Evolutionary conservation across 768 basidiomycete genomes (phyloP).

Genomic region (Tulasnella sp.): DNA sequence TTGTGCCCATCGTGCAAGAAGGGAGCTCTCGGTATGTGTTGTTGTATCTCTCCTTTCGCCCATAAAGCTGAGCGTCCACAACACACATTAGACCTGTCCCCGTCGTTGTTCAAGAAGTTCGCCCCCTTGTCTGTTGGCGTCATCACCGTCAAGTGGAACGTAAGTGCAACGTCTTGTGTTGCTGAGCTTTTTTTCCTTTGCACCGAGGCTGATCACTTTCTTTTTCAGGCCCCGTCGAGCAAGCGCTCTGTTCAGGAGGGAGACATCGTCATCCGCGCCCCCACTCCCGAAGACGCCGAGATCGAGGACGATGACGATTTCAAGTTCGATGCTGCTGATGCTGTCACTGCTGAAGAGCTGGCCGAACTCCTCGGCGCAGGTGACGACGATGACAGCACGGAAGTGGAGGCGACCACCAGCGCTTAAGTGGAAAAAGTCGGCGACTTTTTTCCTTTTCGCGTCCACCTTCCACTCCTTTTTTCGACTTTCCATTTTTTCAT

Average conservation of each 20-base stretch:
- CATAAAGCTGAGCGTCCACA: neutral
- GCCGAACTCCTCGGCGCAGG: neutral
- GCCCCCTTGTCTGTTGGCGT: neutral
- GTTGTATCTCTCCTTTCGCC: neutral
- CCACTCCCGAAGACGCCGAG: slow-evolving; percentile 2
- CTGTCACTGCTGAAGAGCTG: slow-evolving; percentile 3
- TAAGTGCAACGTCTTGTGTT: no score
- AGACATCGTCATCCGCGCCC: neutral
- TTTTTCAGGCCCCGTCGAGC: neutral
- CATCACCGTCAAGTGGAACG: slow-evolving; percentile 18
- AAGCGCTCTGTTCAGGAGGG: slow-evolving; percentile 2
- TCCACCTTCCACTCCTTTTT: neutral
- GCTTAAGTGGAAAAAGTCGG: neutral
- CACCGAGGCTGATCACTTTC: neutral
- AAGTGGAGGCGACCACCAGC: neutral
- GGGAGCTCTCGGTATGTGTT: slow-evolving; percentile 14
- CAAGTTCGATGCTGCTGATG: neutral
- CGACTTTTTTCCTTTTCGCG: neutral
- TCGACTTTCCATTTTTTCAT: neutral
- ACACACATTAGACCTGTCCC: slow-evolving; percentile 14
- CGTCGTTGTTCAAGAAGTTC: slow-evolving; percentile 5
- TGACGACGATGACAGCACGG: neutral
- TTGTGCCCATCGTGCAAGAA: slow-evolving; percentile 34
- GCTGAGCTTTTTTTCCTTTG: no score
- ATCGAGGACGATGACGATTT: neutral